phyloP scores from a whole-genome alignment of 2,329 filamentous ascomycete genomes.

The Tolypocladium amazonense region DNA sequence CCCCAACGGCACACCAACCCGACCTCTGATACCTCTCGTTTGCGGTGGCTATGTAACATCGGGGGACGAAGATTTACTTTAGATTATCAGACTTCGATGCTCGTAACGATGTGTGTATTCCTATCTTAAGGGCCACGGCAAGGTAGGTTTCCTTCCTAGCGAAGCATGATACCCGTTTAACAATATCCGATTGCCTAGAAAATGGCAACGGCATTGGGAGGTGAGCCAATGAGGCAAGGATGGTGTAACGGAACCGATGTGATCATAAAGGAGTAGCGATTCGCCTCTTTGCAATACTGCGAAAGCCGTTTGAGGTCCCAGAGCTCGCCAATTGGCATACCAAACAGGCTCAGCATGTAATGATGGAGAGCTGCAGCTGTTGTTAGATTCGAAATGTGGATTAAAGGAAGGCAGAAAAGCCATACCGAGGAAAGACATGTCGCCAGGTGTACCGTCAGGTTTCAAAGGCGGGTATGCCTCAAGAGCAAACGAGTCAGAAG shows the following conservation, averaged over 20 bases:
- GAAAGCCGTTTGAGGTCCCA: slow-evolving; percentile 45
- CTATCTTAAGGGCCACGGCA: neutral
- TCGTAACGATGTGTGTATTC: neutral
- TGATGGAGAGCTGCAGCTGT: slow-evolving; percentile 27
- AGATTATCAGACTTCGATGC: neutral
- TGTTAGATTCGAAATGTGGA: neutral
- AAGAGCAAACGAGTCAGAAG: slow-evolving; percentile 51
- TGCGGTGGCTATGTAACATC: too few species aligned
- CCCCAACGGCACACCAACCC: too few species aligned
- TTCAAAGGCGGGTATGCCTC: slow-evolving; percentile 50
- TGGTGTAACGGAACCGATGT: slow-evolving; percentile 49
- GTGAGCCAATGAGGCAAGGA: slow-evolving; percentile 37
- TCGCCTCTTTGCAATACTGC: slow-evolving; percentile 37
- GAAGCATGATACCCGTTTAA: too few species aligned
- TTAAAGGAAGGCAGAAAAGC: neutral
- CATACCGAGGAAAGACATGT: slow-evolving; percentile 25
- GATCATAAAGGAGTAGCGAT: slow-evolving; percentile 51
- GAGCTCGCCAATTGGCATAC: slow-evolving; percentile 44
- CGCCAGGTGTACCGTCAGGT: slow-evolving; percentile 23
- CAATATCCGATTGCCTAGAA: slow-evolving; percentile 16
- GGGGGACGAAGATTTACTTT: too few species aligned
- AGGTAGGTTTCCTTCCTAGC: neutral
- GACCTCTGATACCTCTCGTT: too few species aligned
- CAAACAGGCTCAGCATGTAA: slow-evolving; percentile 38
- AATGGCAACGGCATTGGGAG: slow-evolving; percentile 37